These are phyloP conservation scores for Talaromyces atroroseus DNA, from an alignment of 2,329 filamentous ascomycete genomes.

Conservation along the genomic window DNA sequence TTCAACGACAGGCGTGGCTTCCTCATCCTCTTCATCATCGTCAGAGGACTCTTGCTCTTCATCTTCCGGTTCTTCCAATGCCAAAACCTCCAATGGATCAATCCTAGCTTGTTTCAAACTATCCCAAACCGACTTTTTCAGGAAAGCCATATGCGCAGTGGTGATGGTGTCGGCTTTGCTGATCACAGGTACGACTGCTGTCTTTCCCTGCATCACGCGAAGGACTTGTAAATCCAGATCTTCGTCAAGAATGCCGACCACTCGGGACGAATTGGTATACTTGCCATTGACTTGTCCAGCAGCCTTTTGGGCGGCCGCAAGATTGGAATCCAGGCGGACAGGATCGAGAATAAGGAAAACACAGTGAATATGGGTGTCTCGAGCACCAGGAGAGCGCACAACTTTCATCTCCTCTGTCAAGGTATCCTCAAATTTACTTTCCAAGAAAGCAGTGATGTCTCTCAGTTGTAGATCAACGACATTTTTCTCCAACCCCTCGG, in stretches of 20 bases:
- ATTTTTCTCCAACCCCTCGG: slow-evolving; percentile 88
- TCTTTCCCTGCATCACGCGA: slow-evolving; percentile 83
- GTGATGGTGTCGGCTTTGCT: slow-evolving; percentile 96
- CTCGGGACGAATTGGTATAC: slow-evolving; percentile 29
- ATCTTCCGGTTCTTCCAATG: slow-evolving; percentile 71
- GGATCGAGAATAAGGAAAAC: slow-evolving; percentile 91
- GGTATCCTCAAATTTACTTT: slow-evolving; percentile 97
- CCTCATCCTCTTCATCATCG: slow-evolving; percentile 41
- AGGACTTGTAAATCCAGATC: slow-evolving; percentile 87
- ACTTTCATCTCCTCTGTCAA: slow-evolving; percentile 98
- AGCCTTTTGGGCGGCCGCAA: slow-evolving; percentile 59
- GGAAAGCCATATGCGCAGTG: slow-evolving; percentile 83
- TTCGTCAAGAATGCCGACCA: slow-evolving; percentile 70
- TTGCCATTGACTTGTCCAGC: slow-evolving; percentile 52
- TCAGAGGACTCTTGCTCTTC: slow-evolving; percentile 45
- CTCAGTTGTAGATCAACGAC: slow-evolving; percentile 90
- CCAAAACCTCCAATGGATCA: slow-evolving; percentile 81
- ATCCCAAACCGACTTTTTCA: slow-evolving; percentile 87
- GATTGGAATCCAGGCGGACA: slow-evolving; percentile 73
- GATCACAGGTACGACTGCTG: slow-evolving; percentile 90
- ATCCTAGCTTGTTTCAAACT: slow-evolving; percentile 79
- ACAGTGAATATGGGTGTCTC: slow-evolving; percentile 96
- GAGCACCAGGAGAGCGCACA: slow-evolving; percentile 80
- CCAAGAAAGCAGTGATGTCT: slow-evolving; percentile 85
- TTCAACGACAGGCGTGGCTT: slow-evolving; percentile 18